Evolutionary conservation across 176 grass and related monocot genomes (phyloP).

Genomic region (Cenchrus fungigraminus): DNA sequence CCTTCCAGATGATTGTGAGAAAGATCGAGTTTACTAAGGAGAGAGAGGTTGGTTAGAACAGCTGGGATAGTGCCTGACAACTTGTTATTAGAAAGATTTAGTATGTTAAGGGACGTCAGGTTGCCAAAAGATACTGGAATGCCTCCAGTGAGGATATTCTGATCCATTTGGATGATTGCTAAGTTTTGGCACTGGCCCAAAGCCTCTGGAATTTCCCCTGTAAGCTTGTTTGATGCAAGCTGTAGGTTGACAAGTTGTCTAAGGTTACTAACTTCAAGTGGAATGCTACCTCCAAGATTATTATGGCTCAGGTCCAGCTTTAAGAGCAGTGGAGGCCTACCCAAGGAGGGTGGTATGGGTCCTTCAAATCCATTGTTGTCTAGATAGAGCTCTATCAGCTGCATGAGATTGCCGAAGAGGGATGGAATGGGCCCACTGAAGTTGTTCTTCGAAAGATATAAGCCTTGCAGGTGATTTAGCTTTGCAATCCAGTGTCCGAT

Average conservation of each 20-base stretch:
- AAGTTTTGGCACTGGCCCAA: conserved; percentile 34
- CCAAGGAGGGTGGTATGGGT: too few species aligned
- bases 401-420: background rate
- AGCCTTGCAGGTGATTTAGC: background rate
- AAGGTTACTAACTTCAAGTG: conserved; percentile 31
- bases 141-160: conserved; percentile 43
- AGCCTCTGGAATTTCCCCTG: conserved; percentile 28
- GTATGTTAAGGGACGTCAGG: conserved; percentile 20
- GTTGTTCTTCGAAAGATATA: background rate
- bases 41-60: too few species aligned
- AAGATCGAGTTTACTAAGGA: too few species aligned
- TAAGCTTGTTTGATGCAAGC: conserved; percentile 42
- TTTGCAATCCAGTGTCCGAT: background rate
- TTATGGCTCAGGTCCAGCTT: too few species aligned
- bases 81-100: conserved; percentile 42
- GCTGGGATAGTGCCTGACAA: too few species aligned
- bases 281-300: background rate
- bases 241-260: conserved; percentile 20
- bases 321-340: too few species aligned
- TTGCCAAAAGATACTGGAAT: conserved; percentile 31
- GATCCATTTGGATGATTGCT: conserved; percentile 35
- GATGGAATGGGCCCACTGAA: conserved; percentile 17
- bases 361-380: too few species aligned
- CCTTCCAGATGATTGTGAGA: too few species aligned
- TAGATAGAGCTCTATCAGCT: background rate